Evolutionary conservation across 352 stramenopile genomes (phyloP).

Genomic region (Globisporangium polare): DNA sequence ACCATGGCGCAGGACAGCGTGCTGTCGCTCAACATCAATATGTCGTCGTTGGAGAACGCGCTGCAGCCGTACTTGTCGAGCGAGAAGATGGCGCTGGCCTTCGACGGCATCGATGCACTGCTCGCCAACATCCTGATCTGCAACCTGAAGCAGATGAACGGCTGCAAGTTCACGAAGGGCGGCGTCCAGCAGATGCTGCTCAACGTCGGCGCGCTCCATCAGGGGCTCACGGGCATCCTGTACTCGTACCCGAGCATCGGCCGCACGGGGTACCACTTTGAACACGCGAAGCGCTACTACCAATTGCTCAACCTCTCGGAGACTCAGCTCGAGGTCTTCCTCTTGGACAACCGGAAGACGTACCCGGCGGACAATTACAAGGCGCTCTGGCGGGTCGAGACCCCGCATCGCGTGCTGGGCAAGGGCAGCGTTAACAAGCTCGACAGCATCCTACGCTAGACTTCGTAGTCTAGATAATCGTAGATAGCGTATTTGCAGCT

Average conservation of each 20-base stretch:
- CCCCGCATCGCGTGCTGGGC: slow-evolving; percentile 60
- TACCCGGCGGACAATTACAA: slow-evolving; percentile 63
- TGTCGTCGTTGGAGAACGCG: slow-evolving; percentile 71
- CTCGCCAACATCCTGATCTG: slow-evolving; percentile 56
- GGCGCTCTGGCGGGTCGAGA: slow-evolving; percentile 72
- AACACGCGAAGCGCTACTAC: slow-evolving; percentile 78
- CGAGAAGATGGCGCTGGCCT: slow-evolving; percentile 71
- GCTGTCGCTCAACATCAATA: slow-evolving; percentile 68
- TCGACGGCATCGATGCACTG: slow-evolving; percentile 71
- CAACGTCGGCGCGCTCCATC: slow-evolving; percentile 71
- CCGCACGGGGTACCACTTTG: slow-evolving; percentile 57
- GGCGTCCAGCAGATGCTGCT: slow-evolving; percentile 78
- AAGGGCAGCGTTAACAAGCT: slow-evolving; percentile 84
- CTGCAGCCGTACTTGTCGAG: slow-evolving; percentile 66
- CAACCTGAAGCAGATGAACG: slow-evolving; percentile 63
- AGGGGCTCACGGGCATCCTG: slow-evolving; percentile 63
- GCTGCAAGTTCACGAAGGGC: slow-evolving; percentile 57
- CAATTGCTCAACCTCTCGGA: slow-evolving; percentile 67
- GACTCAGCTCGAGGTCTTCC: slow-evolving; percentile 74
- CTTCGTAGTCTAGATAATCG: neutral
- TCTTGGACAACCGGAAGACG: slow-evolving; percentile 66
- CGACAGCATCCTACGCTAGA: slow-evolving; percentile 69
- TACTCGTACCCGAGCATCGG: slow-evolving; percentile 62
- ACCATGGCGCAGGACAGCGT: slow-evolving; percentile 74
- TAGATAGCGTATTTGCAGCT: neutral